Conservation (phyloP, 1,284 basidiomycete genomes). For the Xerocomus amazonicus region DNA sequence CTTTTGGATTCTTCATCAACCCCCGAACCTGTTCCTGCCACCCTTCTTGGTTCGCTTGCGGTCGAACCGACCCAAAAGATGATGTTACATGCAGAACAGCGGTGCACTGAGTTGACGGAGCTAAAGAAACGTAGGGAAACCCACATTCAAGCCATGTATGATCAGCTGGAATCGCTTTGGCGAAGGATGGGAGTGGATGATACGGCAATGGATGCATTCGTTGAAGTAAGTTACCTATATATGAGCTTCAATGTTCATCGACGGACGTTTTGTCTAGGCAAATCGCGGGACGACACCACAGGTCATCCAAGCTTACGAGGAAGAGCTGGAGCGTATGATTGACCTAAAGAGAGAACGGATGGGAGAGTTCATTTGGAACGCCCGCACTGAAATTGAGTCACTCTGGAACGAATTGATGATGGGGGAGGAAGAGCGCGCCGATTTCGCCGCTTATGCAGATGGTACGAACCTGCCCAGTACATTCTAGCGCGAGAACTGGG, state of each 20-base stretch:
- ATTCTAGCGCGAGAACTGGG: background rate
- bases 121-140: constrained; percentile 66
- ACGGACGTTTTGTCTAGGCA: constrained; percentile 18
- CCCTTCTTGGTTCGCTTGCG: constrained; percentile 43
- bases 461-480: constrained; percentile 44
- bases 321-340: constrained; percentile 87
- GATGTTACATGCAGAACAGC: constrained; percentile 57
- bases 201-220: constrained; percentile 75
- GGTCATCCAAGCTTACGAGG: constrained; percentile 77
- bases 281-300: constrained; percentile 75
- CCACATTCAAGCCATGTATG: constrained; percentile 83
- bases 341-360: constrained; percentile 86
- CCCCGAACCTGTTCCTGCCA: constrained; percentile 34
- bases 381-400: constrained; percentile 75
- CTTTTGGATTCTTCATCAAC: constrained; percentile 58
- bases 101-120: constrained; percentile 61
- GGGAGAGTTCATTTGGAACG: constrained; percentile 80
- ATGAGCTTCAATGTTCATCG: background rate
- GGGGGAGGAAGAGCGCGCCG: constrained; percentile 77
- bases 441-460: constrained; percentile 77
- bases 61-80: constrained; percentile 68
- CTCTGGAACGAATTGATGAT: constrained; percentile 89
- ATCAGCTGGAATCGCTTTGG: constrained; percentile 82
- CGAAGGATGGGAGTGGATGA: constrained; percentile 70
- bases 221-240: constrained; percentile 47